Evolutionary conservation across 2,329 filamentous ascomycete genomes (phyloP), one percentile per base, ranked within the genome.

Genomic region (Tolypocladium pustulatum): DNA sequence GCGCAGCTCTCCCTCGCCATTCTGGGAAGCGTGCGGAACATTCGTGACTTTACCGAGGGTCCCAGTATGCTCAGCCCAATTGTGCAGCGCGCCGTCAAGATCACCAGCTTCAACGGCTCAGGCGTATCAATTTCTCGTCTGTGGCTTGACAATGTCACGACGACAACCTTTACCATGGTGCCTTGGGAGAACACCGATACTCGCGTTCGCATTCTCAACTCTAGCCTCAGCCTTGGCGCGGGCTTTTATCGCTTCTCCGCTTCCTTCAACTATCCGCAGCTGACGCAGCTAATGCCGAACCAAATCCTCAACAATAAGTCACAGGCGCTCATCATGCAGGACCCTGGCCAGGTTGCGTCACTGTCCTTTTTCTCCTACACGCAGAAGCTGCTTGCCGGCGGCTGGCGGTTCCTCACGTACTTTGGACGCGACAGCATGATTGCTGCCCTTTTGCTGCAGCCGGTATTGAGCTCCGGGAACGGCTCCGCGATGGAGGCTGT

Each of bases 381-480:
- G 0, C 73, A 82, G 37, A 88, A 87, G 62, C 72, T 88, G 0
- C 73, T 86, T 2, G 84, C 85, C 1, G 84, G 84, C 13, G 83
- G 81, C 4, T 88, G 84, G 85, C 73, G 83, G 1, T 88, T 87
- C 63, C 68, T 88, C 52, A 87, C 84, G 0, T 88, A 87, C 65
- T 87, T 88, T 69, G 84, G 84, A 0, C 78, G 84, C 13, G 84
- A 88, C 65, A 84, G 79, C 61, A 84, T 87, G 76, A 84, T 88
- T 43, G 75, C 81, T 1, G 73, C 80, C 17, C 74, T 87, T 0
- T 71, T 88, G 0, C 71, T 87, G 36, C 78, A 84, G 59, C 77
- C 81, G 0, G 74, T 87, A 0, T 71, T 88, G 1, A 85, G 81
- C 56, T 72, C 77, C 51, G 82, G 81, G 0, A 71, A 81, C 41